Evolutionary conservation across 2,329 filamentous ascomycete species (phyloP), one percentile per base, ranked within the genome.

Genomic region (Colletotrichum falcatum): DNA sequence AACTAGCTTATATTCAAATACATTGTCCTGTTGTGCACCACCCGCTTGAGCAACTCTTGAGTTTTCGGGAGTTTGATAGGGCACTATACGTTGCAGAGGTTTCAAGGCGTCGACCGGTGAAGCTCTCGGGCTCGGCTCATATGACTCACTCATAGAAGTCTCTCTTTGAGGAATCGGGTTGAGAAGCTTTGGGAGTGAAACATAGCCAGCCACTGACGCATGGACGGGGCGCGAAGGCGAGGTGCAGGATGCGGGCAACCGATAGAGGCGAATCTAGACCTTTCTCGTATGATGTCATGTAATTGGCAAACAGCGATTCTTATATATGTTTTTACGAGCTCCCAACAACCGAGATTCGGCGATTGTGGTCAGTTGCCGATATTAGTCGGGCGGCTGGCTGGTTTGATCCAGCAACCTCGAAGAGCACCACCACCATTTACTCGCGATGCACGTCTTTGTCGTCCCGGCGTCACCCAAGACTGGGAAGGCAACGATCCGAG

Each of bases 381-480:
- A 14, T 26, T 23, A 37, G 30, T 26, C 28, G n/a, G 51, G n/a
- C 26, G 5, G 46, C 35, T 51, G n/a, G 30, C 11, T 11, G 33
- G 9, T 2, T 33, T 54, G 28, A 33, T 44, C 12, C 6, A 30
- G 18, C 11, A 23, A 33, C n/a, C 30, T 61, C n/a, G 30, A 20
- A 55, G 55, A 30, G 53, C n/a, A 37, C 2, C 9, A 37, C 2
- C 5, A 30, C 2, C n/a, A 64, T 2, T 4, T 16, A 51, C 18
- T 48, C 26, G 28, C 14, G 20, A 66, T 69, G 85, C 75, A 76
- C n/a, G 74, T 81, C 65, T 77, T 77, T 6, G 65, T 81, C 30
- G 46, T 81, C 1, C 79, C 79, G 9, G 79, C 79, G 16, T 81
- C 79, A 5, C 77, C 78, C 20, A 74, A 76, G 51, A 78, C 76